Evolutionary conservation across 371 early-diverging fungal genomes (phyloP), one percentile per base, ranked within the genome.

Genomic region (Actinomortierella ambigua): DNA sequence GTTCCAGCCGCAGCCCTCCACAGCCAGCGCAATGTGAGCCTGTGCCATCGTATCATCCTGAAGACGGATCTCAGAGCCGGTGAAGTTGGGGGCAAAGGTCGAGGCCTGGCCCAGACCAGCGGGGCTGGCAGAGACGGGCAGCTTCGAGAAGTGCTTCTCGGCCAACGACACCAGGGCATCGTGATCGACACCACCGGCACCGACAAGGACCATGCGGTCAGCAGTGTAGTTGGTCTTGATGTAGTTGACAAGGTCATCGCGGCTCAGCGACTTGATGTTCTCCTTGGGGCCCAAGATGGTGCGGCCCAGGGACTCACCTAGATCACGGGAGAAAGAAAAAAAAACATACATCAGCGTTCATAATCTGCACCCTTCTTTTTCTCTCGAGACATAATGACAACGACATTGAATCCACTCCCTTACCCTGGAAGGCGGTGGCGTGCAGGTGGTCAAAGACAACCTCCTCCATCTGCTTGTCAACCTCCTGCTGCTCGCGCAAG

Each of bases 391-490:
- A 39, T 1, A 23, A 1, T 13, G 51, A 48, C 9, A 17, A 20
- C 23, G 60, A 17, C 40, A 29, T 8, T 24, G 13, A 23, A 22
- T 57, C 15, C 7, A 39, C 39, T 51, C 11, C 24, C 26, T 28
- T 29, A 75, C 90, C 85, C 81, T 95, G 95, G 88, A 94, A 99
- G 14, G 98, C 97, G 34, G 93, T 88, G 39, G 93, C 94, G 79
- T 99, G 98, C 68, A 99, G 80, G 69, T 95, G 91, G 75, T 96
- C 95, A 78, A 94, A 94, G 53, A 95, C 97, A 50, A 98, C 96
- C 79, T 97, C 97, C 77, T 97, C 97, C 85, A 93, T 90, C 51
- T 92, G 84, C 80, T 97, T 97, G 63, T 96, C 93, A 15, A 96
- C 96, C 76, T 96, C 98, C 81, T 95, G 94, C 68, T 95, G 90